Evolutionary conservation across 495 filamentous ascomycete genomes (phyloP).

Genomic region (Aspergillus bertholletiae): DNA sequence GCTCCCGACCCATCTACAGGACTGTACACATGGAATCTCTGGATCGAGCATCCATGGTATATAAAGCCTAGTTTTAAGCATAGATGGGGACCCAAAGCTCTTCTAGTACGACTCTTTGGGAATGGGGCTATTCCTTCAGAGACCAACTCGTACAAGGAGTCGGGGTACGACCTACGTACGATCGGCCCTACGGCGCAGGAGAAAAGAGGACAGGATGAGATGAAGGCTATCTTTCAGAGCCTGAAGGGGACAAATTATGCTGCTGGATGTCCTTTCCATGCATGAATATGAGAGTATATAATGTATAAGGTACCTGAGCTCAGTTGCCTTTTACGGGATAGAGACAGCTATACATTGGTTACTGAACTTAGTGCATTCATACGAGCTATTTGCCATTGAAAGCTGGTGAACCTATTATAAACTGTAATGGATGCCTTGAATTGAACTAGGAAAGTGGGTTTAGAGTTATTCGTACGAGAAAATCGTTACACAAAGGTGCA

Average conservation of each 20-base stretch:
- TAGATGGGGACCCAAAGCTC: conserved; percentile 10
- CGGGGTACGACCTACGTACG: conserved; percentile 5
- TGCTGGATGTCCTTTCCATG: conserved; percentile 6
- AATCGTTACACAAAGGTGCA: too few relatives aligned
- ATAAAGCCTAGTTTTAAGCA: conserved; percentile 9
- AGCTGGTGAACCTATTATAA: too few relatives aligned
- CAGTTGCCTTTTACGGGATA: too few relatives aligned
- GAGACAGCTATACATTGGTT: too few relatives aligned
- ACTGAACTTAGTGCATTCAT: too few relatives aligned
- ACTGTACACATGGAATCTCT: conserved; percentile 1
- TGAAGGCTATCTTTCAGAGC: not conserved
- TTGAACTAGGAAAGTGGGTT: too few relatives aligned
- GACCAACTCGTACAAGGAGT: not conserved
- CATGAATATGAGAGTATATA: not conserved
- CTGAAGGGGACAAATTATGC: conserved; percentile 1
- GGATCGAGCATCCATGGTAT: conserved; percentile 14
- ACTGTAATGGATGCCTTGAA: too few relatives aligned
- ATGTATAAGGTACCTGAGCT: too few relatives aligned
- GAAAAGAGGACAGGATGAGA: conserved; percentile 4
- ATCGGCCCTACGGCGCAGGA: conserved; percentile 8
- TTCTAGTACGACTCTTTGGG: conserved; percentile 6
- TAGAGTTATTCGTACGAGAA: too few relatives aligned
- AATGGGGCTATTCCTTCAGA: not conserved
- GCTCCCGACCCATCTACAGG: conserved; percentile 3
- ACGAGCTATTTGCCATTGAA: too few relatives aligned